These are phyloP conservation scores for Botrytis sinoallii DNA, from an alignment of 2,329 filamentous ascomycete species.

Conservation along the genomic window DNA sequence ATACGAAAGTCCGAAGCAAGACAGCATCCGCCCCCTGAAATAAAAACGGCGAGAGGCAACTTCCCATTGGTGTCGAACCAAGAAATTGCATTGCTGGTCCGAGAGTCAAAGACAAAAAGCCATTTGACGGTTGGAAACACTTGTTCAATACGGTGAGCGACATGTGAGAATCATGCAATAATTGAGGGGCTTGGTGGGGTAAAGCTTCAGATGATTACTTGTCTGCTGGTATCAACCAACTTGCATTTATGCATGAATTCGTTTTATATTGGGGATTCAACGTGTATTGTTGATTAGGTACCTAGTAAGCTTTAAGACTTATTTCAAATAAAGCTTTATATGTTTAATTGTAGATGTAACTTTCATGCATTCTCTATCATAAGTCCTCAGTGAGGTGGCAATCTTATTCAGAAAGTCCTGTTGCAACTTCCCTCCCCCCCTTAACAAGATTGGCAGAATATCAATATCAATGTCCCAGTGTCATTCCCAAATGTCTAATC, in stretches of 20 bases:
- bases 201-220: background rate
- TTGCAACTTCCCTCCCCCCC: background rate
- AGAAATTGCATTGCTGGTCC: conserved; percentile 1
- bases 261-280: conserved; percentile 11
- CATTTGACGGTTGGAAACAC: conserved; percentile 12
- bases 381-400: background rate
- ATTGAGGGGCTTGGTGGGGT: conserved; percentile 20
- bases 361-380: background rate
- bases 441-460: background rate
- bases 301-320: background rate
- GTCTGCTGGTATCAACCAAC: background rate
- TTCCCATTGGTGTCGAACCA: background rate
- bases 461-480: conserved; percentile 3
- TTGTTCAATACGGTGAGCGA: conserved; percentile 13
- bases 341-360: background rate
- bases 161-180: background rate
- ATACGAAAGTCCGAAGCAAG: background rate
- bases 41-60: conserved; percentile 11
- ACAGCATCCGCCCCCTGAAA: background rate
- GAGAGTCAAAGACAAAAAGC: background rate
- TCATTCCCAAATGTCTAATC: background rate
- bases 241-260: conserved; percentile 7
- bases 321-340: background rate
- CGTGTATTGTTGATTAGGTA: background rate
- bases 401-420: background rate